Evolutionary conservation across 2,329 filamentous ascomycete genomes (phyloP), one percentile per base, ranked within the genome.

Genomic region (Botrytis cinerea): DNA sequence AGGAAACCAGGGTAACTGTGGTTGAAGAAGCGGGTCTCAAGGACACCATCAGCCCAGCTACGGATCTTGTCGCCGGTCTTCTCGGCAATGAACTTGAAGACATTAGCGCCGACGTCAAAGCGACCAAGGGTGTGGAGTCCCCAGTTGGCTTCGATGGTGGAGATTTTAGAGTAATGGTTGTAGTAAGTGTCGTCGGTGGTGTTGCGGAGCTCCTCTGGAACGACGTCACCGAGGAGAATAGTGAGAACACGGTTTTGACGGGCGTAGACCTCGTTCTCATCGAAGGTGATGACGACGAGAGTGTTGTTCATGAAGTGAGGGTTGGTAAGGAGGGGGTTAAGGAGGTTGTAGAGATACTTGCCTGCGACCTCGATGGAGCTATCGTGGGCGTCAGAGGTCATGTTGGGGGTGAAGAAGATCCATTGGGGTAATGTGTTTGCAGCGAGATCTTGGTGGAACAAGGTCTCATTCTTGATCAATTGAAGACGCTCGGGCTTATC

Each of bases 251-350:
- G 86, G 86, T 96, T 96, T 77, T 88, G 87, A 40, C 85, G 83
- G 9, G 85, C 82, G 82, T 94, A 94, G 16, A 87, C 89, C 78
- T 91, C 88, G 81, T 90, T 92, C 83, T 96, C 93, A 76, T 96
- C 93, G 79, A 94, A 96, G 16, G 90, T 95, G 74, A 96, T 82
- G 8, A 95, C 84, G 16, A 96, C 87, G 1, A 96, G 86, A 0
- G 92, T 95, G 79, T 92, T 89, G 68, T 92, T 84, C 88, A 91
- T 92, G 82, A 96, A 95, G 77, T 91, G 87, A 67, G 84, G 82
- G 83, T 95, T 87, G 51, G 86, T 81, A 10, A 96, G 85, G 14
- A 96, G 88, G 0, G 92, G 92, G 73, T 88, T 86, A 1, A 96
- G 82, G 83, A 94, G 95, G 66, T 80, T 83, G 54, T 88, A 87